Percentiles rank a stretch among this genome's conserved stretches.
Conservation (phyloP, 1,284 basidiomycete genomes). For the Puccinia coronata region DNA sequence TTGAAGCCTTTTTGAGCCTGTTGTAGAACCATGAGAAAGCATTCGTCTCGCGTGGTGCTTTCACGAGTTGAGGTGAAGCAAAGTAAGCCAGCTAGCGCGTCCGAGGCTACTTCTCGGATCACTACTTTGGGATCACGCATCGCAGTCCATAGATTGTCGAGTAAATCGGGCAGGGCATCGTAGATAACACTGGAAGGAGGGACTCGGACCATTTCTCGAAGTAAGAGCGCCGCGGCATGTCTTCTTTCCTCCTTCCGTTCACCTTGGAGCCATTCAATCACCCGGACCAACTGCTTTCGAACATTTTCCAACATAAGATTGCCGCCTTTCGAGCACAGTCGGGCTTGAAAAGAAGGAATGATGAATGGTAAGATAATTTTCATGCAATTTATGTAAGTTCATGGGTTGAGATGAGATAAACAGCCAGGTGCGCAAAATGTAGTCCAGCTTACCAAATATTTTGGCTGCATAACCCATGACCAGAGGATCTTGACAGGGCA, state of each 20-base stretch:
- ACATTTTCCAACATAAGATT: conserved; percentile 56
- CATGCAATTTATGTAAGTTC: neutral
- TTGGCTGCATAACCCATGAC: conserved; percentile 58
- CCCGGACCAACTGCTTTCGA: conserved; percentile 56
- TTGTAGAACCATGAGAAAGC: conserved; percentile 75
- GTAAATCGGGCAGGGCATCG: conserved; percentile 77
- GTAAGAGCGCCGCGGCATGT: conserved; percentile 80
- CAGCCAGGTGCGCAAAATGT: neutral
- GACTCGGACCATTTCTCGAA: conserved; percentile 85
- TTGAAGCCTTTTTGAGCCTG: conserved; percentile 86
- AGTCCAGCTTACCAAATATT: conserved; percentile 54
- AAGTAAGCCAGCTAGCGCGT: conserved; percentile 84
- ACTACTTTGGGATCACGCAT: conserved; percentile 69
- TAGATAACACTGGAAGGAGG: conserved; percentile 72
- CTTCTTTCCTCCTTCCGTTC: conserved; percentile 67
- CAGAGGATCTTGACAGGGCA: conserved; percentile 56
- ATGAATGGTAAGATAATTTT: neutral
- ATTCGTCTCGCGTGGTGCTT: conserved; percentile 59
- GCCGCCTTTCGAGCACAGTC: conserved; percentile 56
- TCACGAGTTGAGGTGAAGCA: conserved; percentile 58
- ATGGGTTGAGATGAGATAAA: neutral
- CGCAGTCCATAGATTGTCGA: conserved; percentile 87
- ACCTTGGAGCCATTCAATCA: conserved; percentile 58
- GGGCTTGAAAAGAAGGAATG: conserved; percentile 49
- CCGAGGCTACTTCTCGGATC: conserved; percentile 83